Percentiles rank a stretch among this genome's conserved stretches.
phyloP scores from a whole-genome alignment of 2,329 filamentous ascomycete genomes.

The Penicillium sp. region DNA sequence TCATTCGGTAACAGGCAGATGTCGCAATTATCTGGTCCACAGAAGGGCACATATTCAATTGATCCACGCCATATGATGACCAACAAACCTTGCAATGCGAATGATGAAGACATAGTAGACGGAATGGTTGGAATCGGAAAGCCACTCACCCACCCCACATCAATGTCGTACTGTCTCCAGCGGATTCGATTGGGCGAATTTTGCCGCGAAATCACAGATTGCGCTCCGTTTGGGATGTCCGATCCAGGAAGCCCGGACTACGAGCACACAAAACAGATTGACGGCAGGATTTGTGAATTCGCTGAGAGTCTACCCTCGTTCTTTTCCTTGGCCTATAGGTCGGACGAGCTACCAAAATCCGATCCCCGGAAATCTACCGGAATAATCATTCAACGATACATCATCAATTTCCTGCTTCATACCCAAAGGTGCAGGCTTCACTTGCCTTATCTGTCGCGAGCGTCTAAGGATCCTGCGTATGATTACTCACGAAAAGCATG shows the following conservation, averaged over 20 bases:
- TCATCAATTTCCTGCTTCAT: constrained; percentile 35
- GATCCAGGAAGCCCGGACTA: constrained; percentile 22
- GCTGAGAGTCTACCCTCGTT: constrained; percentile 33
- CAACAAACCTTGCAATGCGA: constrained; percentile 35
- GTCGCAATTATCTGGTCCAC: constrained; percentile 33
- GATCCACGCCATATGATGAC: constrained; percentile 40
- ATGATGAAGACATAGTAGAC: constrained; percentile 37
- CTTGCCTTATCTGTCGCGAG: constrained; percentile 35
- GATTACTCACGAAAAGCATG: constrained; percentile 36
- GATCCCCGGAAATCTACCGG: constrained; percentile 12
- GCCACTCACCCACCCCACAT: constrained; percentile 30
- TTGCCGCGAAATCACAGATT: constrained; percentile 38
- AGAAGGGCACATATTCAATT: constrained; percentile 39
- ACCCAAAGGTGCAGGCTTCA: constrained; percentile 40
- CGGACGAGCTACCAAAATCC: constrained; percentile 1
- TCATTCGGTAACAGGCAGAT: constrained; percentile 21
- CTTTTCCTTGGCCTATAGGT: constrained; percentile 25
- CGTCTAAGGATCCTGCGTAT: constrained; percentile 28
- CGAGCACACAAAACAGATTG: constrained; percentile 34
- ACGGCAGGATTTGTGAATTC: constrained; percentile 33
- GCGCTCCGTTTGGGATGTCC: constrained; percentile 23
- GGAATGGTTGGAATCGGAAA: constrained; percentile 20
- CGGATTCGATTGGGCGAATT: constrained; percentile 35
- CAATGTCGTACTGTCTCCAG: constrained; percentile 41
- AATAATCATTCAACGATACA: constrained; percentile 34